Conservation (phyloP, 2,329 filamentous ascomycete species). For the Diatrype stigma region DNA sequence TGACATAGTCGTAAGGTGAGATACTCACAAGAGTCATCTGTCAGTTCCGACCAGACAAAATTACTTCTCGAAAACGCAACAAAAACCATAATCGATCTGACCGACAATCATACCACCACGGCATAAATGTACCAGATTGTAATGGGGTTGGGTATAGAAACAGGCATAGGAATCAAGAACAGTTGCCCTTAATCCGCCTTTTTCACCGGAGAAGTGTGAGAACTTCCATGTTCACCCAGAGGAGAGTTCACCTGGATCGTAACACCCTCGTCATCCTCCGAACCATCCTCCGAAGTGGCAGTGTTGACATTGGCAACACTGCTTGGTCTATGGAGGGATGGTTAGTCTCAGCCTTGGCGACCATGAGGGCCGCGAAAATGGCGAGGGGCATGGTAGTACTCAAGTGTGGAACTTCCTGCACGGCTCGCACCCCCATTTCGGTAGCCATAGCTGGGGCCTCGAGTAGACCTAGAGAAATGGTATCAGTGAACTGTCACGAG, state of each 20-base stretch:
- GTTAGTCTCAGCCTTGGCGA: conserved; percentile 20
- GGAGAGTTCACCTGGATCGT: conserved; percentile 51
- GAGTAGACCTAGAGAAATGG: conserved; percentile 4
- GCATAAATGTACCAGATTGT: neutral
- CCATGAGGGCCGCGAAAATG: conserved; percentile 6
- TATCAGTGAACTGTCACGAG: conserved; percentile 4
- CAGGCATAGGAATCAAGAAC: conserved; percentile 16
- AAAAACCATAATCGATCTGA: neutral
- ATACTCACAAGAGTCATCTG: neutral
- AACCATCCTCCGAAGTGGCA: conserved; percentile 41
- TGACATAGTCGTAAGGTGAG: neutral
- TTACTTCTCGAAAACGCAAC: neutral
- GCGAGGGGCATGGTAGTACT: conserved; percentile 10
- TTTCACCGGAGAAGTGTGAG: conserved; percentile 47
- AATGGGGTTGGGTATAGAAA: conserved; percentile 14
- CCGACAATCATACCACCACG: neutral
- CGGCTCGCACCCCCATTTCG: neutral
- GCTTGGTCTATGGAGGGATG: conserved; percentile 38
- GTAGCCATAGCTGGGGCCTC: conserved; percentile 1
- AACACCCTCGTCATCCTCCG: conserved; percentile 45
- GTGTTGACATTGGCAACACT: conserved; percentile 35
- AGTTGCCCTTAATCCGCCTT: conserved; percentile 26
- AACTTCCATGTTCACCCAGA: conserved; percentile 38
- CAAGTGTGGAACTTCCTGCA: neutral
- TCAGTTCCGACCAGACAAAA: neutral